A percentile compares a stretch with the other conserved stretches of the same genome.
Evolutionary conservation across 352 stramenopile species (phyloP).

Genomic region (Phytophthora kernoviae): DNA sequence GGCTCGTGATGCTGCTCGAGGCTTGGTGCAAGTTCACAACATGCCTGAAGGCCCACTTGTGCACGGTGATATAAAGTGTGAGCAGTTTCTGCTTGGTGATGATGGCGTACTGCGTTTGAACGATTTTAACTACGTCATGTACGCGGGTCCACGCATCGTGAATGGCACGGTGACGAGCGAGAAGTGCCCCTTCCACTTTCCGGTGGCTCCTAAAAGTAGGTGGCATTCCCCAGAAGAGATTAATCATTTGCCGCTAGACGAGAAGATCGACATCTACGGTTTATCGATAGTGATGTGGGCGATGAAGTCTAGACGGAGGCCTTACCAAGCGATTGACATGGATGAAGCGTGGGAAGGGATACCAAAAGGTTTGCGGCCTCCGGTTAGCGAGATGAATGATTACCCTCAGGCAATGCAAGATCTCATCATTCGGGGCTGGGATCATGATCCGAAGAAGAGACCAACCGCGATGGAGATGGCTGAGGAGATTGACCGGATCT

Average conservation of each 20-base stretch:
- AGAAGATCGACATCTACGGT: conserved; percentile 56
- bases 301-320: conserved; percentile 34
- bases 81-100: conserved; percentile 60
- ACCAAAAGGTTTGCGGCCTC: conserved; percentile 34
- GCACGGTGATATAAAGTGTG: conserved; percentile 65
- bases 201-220: conserved; percentile 49
- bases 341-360: conserved; percentile 49
- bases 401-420: conserved; percentile 49
- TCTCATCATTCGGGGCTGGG: conserved; percentile 46
- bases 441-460: conserved; percentile 34
- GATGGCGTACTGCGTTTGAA: conserved; percentile 51
- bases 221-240: conserved; percentile 71
- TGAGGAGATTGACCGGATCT: conserved; percentile 39
- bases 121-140: conserved; percentile 74
- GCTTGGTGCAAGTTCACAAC: conserved; percentile 54
- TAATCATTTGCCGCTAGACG: conserved; percentile 31
- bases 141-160: conserved; percentile 32
- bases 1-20: conserved; percentile 41
- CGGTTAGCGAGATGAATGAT: conserved; percentile 31
- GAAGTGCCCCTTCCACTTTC: conserved; percentile 48
- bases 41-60: conserved; percentile 51
- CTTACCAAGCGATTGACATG: conserved; percentile 28
- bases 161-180: conserved; percentile 23
- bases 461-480: conserved; percentile 38
- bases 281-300: conserved; percentile 56